Evolutionary conservation across 176 grass and related monocot species (phyloP).

Genomic region (Chrysopogon serrulatus): DNA sequence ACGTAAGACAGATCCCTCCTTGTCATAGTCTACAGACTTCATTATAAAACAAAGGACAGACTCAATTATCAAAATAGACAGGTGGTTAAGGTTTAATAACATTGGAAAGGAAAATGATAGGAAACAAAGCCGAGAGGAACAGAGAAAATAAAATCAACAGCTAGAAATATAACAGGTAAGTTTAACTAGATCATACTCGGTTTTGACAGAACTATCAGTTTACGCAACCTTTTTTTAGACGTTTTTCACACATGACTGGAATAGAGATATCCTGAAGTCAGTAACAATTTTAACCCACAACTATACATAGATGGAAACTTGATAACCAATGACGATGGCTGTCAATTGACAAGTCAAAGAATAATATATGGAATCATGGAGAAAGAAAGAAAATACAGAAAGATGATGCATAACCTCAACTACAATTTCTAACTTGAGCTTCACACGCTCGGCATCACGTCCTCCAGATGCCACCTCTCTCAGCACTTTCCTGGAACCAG

Average conservation of each 20-base stretch:
- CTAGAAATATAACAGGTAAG: neutral
- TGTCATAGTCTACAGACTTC: conserved; percentile 92
- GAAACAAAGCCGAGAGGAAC: neutral
- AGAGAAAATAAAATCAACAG: neutral
- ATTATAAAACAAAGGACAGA: conserved; percentile 9
- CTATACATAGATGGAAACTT: neutral
- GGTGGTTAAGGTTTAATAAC: neutral
- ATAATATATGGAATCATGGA: neutral
- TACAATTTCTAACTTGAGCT: conserved; percentile 81
- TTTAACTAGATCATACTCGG: neutral
- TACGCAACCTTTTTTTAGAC: neutral
- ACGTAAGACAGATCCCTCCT: conserved; percentile 77
- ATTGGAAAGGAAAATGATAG: conserved; percentile 1
- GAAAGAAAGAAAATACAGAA: neutral
- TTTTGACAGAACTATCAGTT: neutral
- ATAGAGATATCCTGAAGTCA: neutral
- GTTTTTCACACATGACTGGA: neutral
- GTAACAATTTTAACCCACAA: neutral
- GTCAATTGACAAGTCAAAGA: neutral
- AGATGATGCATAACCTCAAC: conserved; percentile 56
- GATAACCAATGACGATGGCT: neutral
- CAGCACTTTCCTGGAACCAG: conserved; percentile 65
- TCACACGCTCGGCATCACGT: conserved; percentile 79
- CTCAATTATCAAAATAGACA: neutral
- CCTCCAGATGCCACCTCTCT: conserved; percentile 72